These are phyloP conservation scores for Microbotryum saponariae DNA, from an alignment of 1,284 basidiomycete species.

Conservation along the genomic window DNA sequence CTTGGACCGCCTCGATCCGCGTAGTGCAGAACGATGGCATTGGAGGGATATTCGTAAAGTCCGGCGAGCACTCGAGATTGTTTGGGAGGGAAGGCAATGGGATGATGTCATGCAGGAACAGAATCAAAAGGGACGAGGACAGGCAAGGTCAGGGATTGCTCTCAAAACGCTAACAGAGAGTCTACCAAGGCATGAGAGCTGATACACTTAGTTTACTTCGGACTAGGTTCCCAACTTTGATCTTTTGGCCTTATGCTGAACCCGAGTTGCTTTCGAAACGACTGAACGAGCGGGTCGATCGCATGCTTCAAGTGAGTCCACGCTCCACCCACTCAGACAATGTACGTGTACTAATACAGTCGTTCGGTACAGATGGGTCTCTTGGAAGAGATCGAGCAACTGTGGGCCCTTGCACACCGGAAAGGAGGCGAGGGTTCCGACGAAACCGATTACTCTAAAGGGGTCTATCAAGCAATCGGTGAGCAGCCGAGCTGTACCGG, in stretches of 20 bases:
- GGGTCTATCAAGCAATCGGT: slow-evolving; percentile 95
- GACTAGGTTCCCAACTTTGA: slow-evolving; percentile 69
- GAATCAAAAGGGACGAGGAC: slow-evolving; percentile 44
- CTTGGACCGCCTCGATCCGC: slow-evolving; percentile 62
- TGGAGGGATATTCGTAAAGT: slow-evolving; percentile 91
- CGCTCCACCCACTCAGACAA: no score
- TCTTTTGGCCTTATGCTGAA: slow-evolving; percentile 87
- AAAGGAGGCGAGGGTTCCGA: background rate
- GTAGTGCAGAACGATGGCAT: slow-evolving; percentile 80
- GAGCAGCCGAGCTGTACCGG: slow-evolving; percentile 21
- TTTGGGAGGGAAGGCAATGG: slow-evolving; percentile 60
- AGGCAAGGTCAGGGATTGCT: slow-evolving; percentile 45
- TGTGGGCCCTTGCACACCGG: slow-evolving; percentile 42
- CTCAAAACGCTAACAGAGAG: slow-evolving; percentile 33
- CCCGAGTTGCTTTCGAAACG: slow-evolving; percentile 57
- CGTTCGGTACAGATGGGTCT: slow-evolving; percentile 58
- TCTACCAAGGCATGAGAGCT: slow-evolving; percentile 19
- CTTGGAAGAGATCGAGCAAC: slow-evolving; percentile 64
- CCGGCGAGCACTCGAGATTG: slow-evolving; percentile 67
- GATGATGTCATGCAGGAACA: slow-evolving; percentile 62
- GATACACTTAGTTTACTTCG: slow-evolving; percentile 8
- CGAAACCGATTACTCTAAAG: slow-evolving; percentile 58
- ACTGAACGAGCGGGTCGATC: slow-evolving; percentile 71
- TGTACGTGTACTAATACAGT: no score
- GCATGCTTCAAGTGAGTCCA: slow-evolving; percentile 68